Evolutionary conservation across 768 basidiomycete species (phyloP), one percentile per base, ranked within the genome.

Genomic region (Sarcodon sp.): DNA sequence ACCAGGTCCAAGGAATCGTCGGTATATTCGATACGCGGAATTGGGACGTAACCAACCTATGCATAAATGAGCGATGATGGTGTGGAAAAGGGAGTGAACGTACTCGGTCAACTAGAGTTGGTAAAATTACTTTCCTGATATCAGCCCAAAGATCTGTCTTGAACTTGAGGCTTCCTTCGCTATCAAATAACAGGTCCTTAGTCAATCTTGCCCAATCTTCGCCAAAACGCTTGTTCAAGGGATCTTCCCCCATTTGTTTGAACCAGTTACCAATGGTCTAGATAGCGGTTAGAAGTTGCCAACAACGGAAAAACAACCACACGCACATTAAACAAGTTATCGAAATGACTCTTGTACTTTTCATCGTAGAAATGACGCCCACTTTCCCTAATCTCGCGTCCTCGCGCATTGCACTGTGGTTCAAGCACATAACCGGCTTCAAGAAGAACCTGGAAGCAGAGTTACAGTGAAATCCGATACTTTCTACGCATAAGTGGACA

Each of bases 21-120:
- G 34, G 85, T 83, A 67, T 96, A 98, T 64, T 96, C 93, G 60
- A 92, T 79, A 34, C 91, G 83, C 0, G 94, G 94, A 54, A 98
- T 93, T 6, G 91, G 91, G 47, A 93, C 60, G 56, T 88, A 84
- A 16, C 83, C 83, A 45, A 84, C 69, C 78, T 86, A 27, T 2
- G 21, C 34, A 7, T 16, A 41, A 10, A 6, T 36, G 7, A 34
- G 47, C 47, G 44, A 32, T 7, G 11, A 36, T 5, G 4, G 6
- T 3, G 2, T 3, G 18, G 16, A 8, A 2, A 2, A n/a, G 15
- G n/a, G 32, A 51, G 10, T 53, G 48, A 50, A 35, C 72, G 47
- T 53, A 91, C 80, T 67, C 84, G 72, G 35, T 84, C 72, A 55
- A 92, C 78, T 35, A 94, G 63, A 6, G 74, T 66, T 6, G 94